Percentiles rank a stretch among this genome's conserved stretches.
Conservation (phyloP, 2,329 filamentous ascomycete species). For the Scorias spongiosa region DNA sequence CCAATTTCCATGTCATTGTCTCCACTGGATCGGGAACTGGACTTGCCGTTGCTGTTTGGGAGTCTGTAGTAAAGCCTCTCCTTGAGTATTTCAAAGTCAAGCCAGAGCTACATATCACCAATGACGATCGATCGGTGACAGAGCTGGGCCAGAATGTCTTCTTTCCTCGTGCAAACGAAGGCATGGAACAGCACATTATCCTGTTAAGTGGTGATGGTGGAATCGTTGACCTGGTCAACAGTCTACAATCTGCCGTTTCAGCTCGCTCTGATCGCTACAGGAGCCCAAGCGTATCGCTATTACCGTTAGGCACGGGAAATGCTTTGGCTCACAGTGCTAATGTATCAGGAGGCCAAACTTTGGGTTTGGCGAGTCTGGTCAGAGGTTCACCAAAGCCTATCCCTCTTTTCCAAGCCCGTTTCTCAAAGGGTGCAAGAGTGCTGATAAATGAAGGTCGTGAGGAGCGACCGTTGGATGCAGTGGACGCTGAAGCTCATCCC, state of each 20-base stretch:
- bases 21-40: constrained; percentile 31
- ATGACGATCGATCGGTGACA: constrained; percentile 46
- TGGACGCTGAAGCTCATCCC: constrained; percentile 18
- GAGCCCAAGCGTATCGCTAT: constrained; percentile 41
- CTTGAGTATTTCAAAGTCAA: constrained; percentile 27
- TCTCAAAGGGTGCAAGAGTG: constrained; percentile 29
- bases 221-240: constrained; percentile 67
- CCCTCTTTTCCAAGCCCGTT: constrained; percentile 28
- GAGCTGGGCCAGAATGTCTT: constrained; percentile 42
- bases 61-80: constrained; percentile 23
- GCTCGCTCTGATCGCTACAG: constrained; percentile 13
- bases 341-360: constrained; percentile 22
- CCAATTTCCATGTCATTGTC: constrained; percentile 26
- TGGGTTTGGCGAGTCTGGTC: constrained; percentile 26
- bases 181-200: constrained; percentile 46
- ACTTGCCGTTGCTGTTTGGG: constrained; percentile 25
- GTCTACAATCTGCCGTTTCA: constrained; percentile 26
- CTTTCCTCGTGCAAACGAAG: constrained; percentile 33
- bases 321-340: constrained; percentile 32
- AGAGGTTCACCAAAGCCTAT: constrained; percentile 22
- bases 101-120: constrained; percentile 42
- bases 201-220: constrained; percentile 83
- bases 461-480: constrained; percentile 20
- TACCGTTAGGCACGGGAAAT: constrained; percentile 39
- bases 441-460: constrained; percentile 29